Percentiles rank a stretch among this genome's conserved stretches.
Evolutionary conservation across 306 rosid species (phyloP).

Genomic region (Cucumis hystrix): DNA sequence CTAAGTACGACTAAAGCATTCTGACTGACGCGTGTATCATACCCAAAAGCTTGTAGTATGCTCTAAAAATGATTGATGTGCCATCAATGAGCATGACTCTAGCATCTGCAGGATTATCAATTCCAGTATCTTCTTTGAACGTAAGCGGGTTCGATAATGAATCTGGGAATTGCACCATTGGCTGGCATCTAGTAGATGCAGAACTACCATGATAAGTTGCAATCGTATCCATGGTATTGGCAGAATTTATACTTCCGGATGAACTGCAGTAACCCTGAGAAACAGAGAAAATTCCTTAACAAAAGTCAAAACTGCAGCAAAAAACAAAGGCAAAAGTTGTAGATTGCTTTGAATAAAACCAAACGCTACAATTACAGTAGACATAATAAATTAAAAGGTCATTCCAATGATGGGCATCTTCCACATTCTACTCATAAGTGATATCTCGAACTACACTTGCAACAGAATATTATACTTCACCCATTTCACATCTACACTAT

Average conservation of each 20-base stretch:
- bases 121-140: constrained; percentile 12
- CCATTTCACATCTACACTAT: background rate
- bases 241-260: constrained; percentile 14
- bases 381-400: background rate
- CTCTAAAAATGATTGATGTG: constrained; percentile 65
- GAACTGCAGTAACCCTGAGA: constrained; percentile 43
- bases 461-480: background rate
- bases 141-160: constrained; percentile 17
- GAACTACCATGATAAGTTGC: constrained; percentile 15
- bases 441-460: background rate
- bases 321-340: background rate
- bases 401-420: background rate
- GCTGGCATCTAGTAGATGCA: constrained; percentile 16
- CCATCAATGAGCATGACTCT: constrained; percentile 95
- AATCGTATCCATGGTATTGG: constrained; percentile 19
- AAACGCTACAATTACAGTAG: background rate
- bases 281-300: background rate
- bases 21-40: background rate
- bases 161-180: constrained; percentile 7
- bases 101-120: constrained; percentile 29
- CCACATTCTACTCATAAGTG: background rate
- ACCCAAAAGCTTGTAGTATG: constrained; percentile 91
- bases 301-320: background rate
- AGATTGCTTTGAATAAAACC: background rate
- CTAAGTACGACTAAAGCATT: background rate